Evolutionary conservation across 2,329 filamentous ascomycete genomes (phyloP), one percentile per base, ranked within the genome.

Genomic region (Sporothrix brasiliensis): DNA sequence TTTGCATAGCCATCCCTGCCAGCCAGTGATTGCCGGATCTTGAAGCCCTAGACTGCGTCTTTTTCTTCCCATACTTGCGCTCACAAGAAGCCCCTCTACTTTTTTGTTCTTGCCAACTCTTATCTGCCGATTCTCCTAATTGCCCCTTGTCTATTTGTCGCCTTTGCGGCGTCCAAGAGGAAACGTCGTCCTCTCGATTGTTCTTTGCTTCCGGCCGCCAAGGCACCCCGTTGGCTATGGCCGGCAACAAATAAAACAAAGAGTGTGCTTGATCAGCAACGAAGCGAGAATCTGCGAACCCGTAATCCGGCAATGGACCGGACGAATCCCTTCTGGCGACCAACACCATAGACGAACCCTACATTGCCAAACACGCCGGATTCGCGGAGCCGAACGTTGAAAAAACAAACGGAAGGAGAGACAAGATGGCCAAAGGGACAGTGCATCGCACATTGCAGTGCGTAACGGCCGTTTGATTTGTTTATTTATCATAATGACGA

Each of bases 401-500:
- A 44, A 44, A 34, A 52, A 27, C 60, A 69, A 69, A 56, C 49
- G 54, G 53, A 60, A 69, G 58, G 16, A 47, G 54, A 47, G 53
- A n/a, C 11, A 19, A 49, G 13, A 44, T 5, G 63, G 39, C 56
- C 39, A 44, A 44, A 14, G 63, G 44, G 24, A 4, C 56, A 39
- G 21, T 30, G 44, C 34, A 30, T 41, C 27, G 53, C 44, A 50
- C 52, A 44, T 49, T 39, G 47, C 16, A 60, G 58, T 67, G 68
- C 67, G 56, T 61, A 49, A 67, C 61, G 53, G 41, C 54, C 58
- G 69, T 60, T 69, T 67, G 10, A 61, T 67, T 53, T 74, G 63
- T 70, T 69, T 54, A 72, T 49, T 71, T 73, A 71, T 56, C 67
- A 67, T 72, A 71, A 73, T 73, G 71, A 74, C 69, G 72, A 73